Conservation (phyloP, 2,329 filamentous ascomycete genomes). For the Diaporthe capsici region DNA sequence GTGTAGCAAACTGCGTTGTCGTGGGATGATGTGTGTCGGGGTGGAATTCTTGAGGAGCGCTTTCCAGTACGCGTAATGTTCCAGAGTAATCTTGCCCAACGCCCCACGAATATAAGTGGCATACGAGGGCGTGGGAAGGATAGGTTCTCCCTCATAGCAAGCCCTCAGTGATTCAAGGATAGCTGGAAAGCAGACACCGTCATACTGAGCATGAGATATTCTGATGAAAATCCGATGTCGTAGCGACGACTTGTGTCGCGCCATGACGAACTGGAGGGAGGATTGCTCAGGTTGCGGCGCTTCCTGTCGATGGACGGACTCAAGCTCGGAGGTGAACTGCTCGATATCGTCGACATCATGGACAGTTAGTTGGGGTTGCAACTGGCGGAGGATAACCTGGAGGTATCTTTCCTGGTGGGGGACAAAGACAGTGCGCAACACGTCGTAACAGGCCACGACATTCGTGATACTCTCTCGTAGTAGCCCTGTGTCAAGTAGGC, state of each 20-base stretch:
- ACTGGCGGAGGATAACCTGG: not conserved
- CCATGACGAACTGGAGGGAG: not conserved
- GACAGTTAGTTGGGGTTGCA: not conserved
- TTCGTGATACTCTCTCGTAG: not conserved
- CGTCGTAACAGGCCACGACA: not conserved
- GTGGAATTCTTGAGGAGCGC: not conserved
- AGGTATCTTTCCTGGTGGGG: conserved; percentile 6
- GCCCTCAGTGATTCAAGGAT: conserved; percentile 57
- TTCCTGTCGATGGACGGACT: not conserved
- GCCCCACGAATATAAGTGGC: not conserved
- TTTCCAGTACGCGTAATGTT: conserved; percentile 9
- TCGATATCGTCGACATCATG: conserved; percentile 14
- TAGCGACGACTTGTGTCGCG: not conserved
- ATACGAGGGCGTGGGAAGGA: not conserved
- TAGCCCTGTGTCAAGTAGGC: not conserved
- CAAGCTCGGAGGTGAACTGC: conserved; percentile 1
- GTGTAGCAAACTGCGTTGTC: not conserved
- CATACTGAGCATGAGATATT: conserved; percentile 65
- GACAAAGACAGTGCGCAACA: conserved; percentile 16
- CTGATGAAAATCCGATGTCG: conserved; percentile 38
- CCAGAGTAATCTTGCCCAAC: not conserved
- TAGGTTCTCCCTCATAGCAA: conserved; percentile 49
- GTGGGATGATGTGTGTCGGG: not conserved
- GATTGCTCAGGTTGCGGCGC: not conserved
- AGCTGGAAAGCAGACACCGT: conserved; percentile 61